Evolutionary conservation across 345 rosid genomes (phyloP).

Genomic region (Geranium brycei): DNA sequence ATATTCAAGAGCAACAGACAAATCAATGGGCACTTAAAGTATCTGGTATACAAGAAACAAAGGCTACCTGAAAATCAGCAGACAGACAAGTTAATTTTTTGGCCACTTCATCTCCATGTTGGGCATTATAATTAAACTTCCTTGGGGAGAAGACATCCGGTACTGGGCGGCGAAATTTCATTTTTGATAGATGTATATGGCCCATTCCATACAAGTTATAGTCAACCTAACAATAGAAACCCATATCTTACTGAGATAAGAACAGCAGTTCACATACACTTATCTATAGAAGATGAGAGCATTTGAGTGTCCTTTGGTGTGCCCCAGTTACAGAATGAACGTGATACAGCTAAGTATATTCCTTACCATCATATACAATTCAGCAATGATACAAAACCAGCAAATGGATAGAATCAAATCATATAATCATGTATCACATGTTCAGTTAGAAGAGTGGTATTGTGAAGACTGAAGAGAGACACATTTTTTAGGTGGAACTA

Average conservation of each 20-base stretch:
- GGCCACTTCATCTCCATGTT: conserved; percentile 20
- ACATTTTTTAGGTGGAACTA: neutral
- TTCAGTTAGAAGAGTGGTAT: too few relatives aligned
- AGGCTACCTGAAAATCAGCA: conserved; percentile 36
- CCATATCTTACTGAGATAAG: conserved; percentile 5
- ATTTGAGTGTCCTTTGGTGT: too few relatives aligned
- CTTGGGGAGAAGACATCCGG: conserved; percentile 39
- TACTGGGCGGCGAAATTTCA: conserved; percentile 76
- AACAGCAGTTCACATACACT: neutral
- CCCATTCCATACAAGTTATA: conserved; percentile 94
- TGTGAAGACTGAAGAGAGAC: neutral
- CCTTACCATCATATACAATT: too few relatives aligned
- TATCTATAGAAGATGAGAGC: too few relatives aligned
- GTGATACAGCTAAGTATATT: too few relatives aligned
- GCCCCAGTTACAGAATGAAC: neutral
- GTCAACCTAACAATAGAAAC: conserved; percentile 47
- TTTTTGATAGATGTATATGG: conserved; percentile 60
- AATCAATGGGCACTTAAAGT: neutral
- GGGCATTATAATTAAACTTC: conserved; percentile 19
- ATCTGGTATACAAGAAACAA: conserved; percentile 8
- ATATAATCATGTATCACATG: too few relatives aligned
- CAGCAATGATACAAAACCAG: too few relatives aligned
- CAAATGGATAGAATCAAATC: too few relatives aligned
- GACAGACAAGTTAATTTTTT: conserved; percentile 12
- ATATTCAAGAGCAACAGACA: conserved; percentile 3